Evolutionary conservation across 495 filamentous ascomycete genomes (phyloP).

Genomic region (Hyaloscypha variabilis): DNA sequence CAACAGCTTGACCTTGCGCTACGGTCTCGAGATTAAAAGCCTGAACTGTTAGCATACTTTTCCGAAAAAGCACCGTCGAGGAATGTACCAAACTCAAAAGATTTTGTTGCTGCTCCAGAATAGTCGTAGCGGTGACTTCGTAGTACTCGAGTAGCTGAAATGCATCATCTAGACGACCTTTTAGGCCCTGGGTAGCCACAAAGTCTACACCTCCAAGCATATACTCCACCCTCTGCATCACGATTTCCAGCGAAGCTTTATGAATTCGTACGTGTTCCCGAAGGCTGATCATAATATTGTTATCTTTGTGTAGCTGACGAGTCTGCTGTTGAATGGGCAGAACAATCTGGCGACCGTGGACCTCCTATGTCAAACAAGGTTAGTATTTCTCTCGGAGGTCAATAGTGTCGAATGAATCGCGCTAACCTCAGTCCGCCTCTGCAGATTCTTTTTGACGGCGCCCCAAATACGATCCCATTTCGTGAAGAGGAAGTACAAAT

Average conservation of each 20-base stretch:
- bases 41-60: background rate
- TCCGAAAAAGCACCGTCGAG: background rate
- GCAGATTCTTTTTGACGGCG: conserved; percentile 1
- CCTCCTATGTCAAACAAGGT: background rate
- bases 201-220: background rate
- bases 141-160: conserved; percentile 6
- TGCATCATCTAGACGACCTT: background rate
- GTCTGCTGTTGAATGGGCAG: background rate
- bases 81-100: conserved; percentile 8
- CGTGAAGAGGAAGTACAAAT: conserved; percentile 5
- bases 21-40: conserved; percentile 6
- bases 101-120: conserved; percentile 5
- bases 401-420: too few relatives aligned
- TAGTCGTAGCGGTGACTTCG: background rate
- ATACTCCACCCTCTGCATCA: conserved; percentile 3
- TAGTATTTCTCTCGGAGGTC: too few relatives aligned
- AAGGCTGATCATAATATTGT: conserved; percentile 8
- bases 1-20: background rate
- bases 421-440: background rate
- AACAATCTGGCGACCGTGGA: background rate
- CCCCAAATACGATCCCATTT: conserved; percentile 9
- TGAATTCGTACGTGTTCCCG: conserved; percentile 5
- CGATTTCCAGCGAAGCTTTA: conserved; percentile 9
- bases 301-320: conserved; percentile 1
- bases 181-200: background rate